Evolutionary conservation across 345 rosid species (phyloP), one percentile per base, ranked within the genome.

Genomic region (Luvunga scandens): DNA sequence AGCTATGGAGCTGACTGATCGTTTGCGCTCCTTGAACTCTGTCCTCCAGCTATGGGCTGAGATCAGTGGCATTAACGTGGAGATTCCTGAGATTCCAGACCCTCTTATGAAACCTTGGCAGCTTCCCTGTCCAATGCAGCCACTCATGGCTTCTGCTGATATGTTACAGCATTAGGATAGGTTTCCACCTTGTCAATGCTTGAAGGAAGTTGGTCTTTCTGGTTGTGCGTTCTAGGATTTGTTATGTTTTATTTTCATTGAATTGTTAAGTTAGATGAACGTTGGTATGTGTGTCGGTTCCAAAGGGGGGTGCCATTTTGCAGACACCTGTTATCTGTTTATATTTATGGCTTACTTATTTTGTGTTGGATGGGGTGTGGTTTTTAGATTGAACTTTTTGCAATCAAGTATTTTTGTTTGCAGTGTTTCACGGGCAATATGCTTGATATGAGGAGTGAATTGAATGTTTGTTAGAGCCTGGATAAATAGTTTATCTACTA

Each of bases 31-130:
- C 0, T 77, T 87, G 45, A 89, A 87, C 76, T 88, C 93, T 21
- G 88, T 90, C 45, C 88, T 91, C 79, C 88, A 87, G 83, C 81
- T 87, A 62, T 87, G 84, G 76, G 93, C 83, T 73, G 93, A 89
- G 21, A 87, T 88, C 36, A 83, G 89, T 30, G 99, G 94, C 16
- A 80, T 84, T 4, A 62, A 63, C 0, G 65, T 95, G 81, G 97
- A 91, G 48, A 91, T 90, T 31, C 97, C 94, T 0, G 95, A 95
- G 85, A 86, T 95, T 33, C 93, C 94, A 0, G 93, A 87, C 50
- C 75, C 88, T 31, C 72, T 89, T 69, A 79, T 84, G 83, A 80
- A 86, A 19, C 94, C 96, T 0, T 91, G 93, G 97, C 92, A 86
- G 81, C 83, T 86, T 34, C 90, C 94, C 33, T 88, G 86, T 28